Evolutionary conservation across 805 yeast genomes (phyloP), one percentile per base, ranked within the genome.

Genomic region (Metschnikowia amazonensis): DNA sequence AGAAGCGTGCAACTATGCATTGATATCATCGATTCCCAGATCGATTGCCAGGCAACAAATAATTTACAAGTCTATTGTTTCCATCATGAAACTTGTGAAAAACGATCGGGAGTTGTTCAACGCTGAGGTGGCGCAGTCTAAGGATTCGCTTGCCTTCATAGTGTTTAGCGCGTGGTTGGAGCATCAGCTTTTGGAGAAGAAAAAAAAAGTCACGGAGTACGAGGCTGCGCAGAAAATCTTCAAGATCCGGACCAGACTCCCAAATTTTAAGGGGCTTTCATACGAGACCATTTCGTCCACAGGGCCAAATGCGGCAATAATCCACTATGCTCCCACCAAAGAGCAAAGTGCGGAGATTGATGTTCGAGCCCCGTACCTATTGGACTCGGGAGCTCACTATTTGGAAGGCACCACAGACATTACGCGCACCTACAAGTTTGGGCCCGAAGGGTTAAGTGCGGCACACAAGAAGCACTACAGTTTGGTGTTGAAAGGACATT

Each of bases 341-440:
- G 82, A 76, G 10, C 72, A 77, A 16, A 76, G 79, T 44, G 69
- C 84, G 1, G 63, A 75, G 46, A 79, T 94, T 47, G 83, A 86
- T 57, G 82, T 84, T 7, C 64, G 76, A 17, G 77, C 83, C 46
- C 77, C 89, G 1, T 89, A 84, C 55, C 70, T 94, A 50, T 72
- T 87, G 48, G 99, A 94, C 63, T 80, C 96, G 2, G 99, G 99
- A 3, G 87, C 94, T 0, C 99, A 94, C 58, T 92, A 79, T 60
- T 63, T 84, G 18, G 96, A 90, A 59, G 99, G 99, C 9, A 94
- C 99, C 0, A 94, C 99, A 0, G 99, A 94, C 62, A 88, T 92
- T 23, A 94, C 99, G 0, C 76, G 99, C 56, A 89, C 97, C 0
- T 65, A 81, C 41, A 92, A 87, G 62, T 84, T 89, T 60, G 72